Base-by-base conservation (phyloP, 2,329 filamentous ascomycete species). In the Chrysosporium queenslandicum region DNA sequence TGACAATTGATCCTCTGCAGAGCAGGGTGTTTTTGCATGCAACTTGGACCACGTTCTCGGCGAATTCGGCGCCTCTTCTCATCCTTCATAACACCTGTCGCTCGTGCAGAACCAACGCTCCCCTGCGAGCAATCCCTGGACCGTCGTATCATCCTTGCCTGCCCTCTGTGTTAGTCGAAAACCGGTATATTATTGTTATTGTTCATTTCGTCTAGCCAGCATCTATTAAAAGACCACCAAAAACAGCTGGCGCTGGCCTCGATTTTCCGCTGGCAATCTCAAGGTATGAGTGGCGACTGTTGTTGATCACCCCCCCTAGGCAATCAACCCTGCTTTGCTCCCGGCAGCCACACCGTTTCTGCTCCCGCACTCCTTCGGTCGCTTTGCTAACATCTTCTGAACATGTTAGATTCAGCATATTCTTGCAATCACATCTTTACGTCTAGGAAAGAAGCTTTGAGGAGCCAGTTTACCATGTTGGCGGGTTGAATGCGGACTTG, bases 41-140 rank as follows among this genome's bases (percentile, higher is more conserved):
- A 32, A 45, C n/a, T 45, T 45, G n/a, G 23, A 20, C 14, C 14
- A 27, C 29, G 8, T 32, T 34, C 29, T 46, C 29, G 18, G 20
- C 45, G 32, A 36, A 46, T 36, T 36, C 29, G 16, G 42, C 27
- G 4, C 14, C 34, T 23, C 25, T 14, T n/a, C n/a, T n/a, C n/a
- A n/a, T 41, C 23, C 20, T 41, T 30, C 12, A 25, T n/a, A n/a
- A n/a, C n/a, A n/a, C n/a, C 27, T 41, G 36, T 41, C 46, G 46
- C 37, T 50, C 25, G 47, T 50, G 47, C 47, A 23, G 47, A 14
- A 34, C 47, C 11, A 34, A n/a, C n/a, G n/a, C n/a, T 23, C 32
- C 46, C 46, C 32, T 48, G 32, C 18, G 23, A n/a, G 5, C 14
- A 18, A 49, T 18, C 20, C 47, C 47, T 41, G 27, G 16, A 34